phyloP scores from a whole-genome alignment of 495 filamentous ascomycete species.

The Hypomontagnella monticulosa region DNA sequence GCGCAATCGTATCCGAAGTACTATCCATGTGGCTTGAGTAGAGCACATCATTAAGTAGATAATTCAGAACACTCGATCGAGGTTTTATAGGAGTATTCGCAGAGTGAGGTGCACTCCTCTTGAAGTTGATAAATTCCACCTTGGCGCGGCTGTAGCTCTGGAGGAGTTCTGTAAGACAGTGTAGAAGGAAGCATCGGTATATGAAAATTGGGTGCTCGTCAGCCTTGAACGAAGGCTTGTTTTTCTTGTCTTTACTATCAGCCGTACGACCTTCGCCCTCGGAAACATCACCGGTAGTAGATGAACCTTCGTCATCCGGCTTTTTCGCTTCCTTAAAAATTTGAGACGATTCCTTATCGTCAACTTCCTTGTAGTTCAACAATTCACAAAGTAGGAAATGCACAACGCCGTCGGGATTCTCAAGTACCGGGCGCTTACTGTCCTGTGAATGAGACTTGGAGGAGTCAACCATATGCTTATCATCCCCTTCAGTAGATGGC shows the following conservation, averaged over 20 bases:
- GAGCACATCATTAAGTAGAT: slow-evolving; percentile 86
- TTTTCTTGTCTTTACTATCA: slow-evolving; percentile 69
- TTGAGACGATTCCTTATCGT: slow-evolving; percentile 72
- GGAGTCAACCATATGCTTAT: slow-evolving; percentile 67
- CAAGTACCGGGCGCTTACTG: slow-evolving; percentile 83
- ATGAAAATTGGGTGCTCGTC: slow-evolving; percentile 96
- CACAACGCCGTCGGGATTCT: slow-evolving; percentile 94
- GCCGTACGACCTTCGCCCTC: slow-evolving; percentile 39
- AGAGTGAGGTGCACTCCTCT: slow-evolving; percentile 79
- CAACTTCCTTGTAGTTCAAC: slow-evolving; percentile 89
- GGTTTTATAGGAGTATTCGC: slow-evolving; percentile 92
- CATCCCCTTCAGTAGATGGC: slow-evolving; percentile 59
- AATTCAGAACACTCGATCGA: slow-evolving; percentile 90
- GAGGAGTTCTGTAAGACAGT: slow-evolving; percentile 93
- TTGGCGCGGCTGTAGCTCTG: slow-evolving; percentile 93
- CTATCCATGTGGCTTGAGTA: slow-evolving; percentile 75
- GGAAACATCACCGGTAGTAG: slow-evolving; percentile 38
- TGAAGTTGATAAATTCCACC: slow-evolving; percentile 99
- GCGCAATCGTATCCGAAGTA: slow-evolving; percentile 74
- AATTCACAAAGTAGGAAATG: slow-evolving; percentile 96
- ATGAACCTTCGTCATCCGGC: slow-evolving; percentile 49
- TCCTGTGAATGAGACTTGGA: slow-evolving; percentile 68
- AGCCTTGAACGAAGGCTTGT: slow-evolving; percentile 85
- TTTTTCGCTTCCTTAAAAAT: slow-evolving; percentile 62
- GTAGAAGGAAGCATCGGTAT: slow-evolving; percentile 93